Evolutionary conservation across 352 stramenopile genomes (phyloP).

Genomic region (Globisporangium alternatum): DNA sequence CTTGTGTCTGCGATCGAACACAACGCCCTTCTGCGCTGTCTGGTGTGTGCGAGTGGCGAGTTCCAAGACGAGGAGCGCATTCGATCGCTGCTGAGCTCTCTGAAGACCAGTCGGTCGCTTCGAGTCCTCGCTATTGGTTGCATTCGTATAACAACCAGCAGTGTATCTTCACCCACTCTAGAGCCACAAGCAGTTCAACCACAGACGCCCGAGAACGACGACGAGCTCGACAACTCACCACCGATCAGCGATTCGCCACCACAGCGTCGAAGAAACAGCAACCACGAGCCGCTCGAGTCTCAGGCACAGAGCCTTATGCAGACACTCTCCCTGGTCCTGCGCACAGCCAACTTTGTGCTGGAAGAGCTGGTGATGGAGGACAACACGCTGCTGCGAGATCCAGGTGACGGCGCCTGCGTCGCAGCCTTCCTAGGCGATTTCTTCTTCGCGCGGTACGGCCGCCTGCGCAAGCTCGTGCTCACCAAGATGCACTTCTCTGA

Average conservation of each 20-base stretch:
- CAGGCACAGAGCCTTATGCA: constrained; percentile 24
- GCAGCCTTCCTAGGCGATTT: constrained; percentile 58
- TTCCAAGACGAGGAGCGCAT: constrained; percentile 25
- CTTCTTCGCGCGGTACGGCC: constrained; percentile 73
- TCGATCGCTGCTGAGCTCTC: constrained; percentile 28
- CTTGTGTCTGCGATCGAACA: constrained; percentile 49
- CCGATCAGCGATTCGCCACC: neutral
- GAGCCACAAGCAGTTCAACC: neutral
- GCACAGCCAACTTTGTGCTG: constrained; percentile 57
- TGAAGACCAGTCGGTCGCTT: constrained; percentile 44
- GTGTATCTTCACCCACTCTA: neutral
- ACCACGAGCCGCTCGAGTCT: neutral
- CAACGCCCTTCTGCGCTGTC: constrained; percentile 34
- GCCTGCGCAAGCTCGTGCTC: constrained; percentile 41
- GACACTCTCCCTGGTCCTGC: constrained; percentile 31
- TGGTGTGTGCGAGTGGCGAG: constrained; percentile 35
- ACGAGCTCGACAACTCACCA: neutral
- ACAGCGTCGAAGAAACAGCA: neutral
- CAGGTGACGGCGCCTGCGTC: constrained; percentile 30
- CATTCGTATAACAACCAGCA: constrained; percentile 18
- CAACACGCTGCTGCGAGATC: constrained; percentile 32
- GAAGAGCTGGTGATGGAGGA: constrained; percentile 61
- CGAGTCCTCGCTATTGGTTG: constrained; percentile 38
- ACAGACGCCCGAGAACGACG: constrained; percentile 17
- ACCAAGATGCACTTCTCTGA: constrained; percentile 47